Evolutionary conservation across 352 stramenopile species (phyloP).

Genomic region (Globisporangium cederbergense): DNA sequence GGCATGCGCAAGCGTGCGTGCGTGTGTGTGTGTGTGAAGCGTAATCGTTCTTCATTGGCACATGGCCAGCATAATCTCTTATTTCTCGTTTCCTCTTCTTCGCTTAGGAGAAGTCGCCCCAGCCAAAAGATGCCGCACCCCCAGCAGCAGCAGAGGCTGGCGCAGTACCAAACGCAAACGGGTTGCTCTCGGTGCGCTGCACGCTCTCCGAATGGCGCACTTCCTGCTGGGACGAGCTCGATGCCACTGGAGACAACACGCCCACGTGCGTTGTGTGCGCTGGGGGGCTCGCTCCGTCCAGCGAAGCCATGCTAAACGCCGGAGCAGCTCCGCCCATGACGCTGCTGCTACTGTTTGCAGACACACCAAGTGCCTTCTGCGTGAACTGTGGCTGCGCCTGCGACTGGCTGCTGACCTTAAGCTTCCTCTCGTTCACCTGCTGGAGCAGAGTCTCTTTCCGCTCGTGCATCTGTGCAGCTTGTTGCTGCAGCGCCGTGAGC

Average conservation of each 20-base stretch:
- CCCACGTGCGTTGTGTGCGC: neutral
- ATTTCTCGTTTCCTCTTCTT: neutral
- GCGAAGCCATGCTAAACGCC: neutral
- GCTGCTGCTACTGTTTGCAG: neutral
- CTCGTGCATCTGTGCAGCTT: constrained; percentile 28
- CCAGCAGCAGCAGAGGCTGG: neutral
- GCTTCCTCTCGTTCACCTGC: constrained; percentile 19
- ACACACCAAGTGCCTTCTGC: constrained; percentile 1
- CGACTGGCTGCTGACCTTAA: neutral
- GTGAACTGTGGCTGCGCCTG: neutral
- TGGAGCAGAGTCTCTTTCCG: constrained; percentile 22
- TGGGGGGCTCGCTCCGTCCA: neutral
- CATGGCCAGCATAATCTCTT: too few relatives aligned
- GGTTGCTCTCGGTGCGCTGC: neutral
- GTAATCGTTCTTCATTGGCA: too few relatives aligned
- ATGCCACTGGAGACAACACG: neutral
- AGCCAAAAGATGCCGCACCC: constrained; percentile 1
- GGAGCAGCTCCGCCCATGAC: neutral
- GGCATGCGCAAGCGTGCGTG: too few relatives aligned
- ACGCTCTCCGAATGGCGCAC: constrained; percentile 11
- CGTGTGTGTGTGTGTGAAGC: too few relatives aligned
- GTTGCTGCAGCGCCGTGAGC: constrained; percentile 40
- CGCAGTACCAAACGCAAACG: constrained; percentile 7
- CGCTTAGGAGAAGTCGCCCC: constrained; percentile 12
- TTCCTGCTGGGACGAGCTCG: constrained; percentile 9